These are phyloP conservation scores for Pelargonium myrrhifolium DNA, from an alignment of 441 rosid genomes.

Conservation along the genomic window DNA sequence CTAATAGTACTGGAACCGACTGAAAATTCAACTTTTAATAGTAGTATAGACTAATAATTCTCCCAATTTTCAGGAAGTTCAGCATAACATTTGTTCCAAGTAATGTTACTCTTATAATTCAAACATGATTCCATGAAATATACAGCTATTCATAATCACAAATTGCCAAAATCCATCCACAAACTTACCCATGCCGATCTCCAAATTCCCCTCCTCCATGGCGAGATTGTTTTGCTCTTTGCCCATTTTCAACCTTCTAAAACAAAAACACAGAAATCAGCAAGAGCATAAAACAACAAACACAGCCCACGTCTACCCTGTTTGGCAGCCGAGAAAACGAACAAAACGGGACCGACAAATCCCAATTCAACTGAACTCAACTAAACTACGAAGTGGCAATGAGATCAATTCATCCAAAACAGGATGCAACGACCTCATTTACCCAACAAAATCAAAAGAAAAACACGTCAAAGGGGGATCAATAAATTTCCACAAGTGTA, in stretches of 20 bases:
- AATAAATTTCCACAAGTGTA: background rate
- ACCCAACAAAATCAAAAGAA: background rate
- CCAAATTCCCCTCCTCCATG: background rate
- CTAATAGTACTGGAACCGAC: background rate
- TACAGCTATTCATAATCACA: background rate
- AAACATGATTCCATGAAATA: background rate
- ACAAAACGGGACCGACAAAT: background rate
- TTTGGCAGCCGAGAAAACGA: conserved; percentile 2
- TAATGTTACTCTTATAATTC: background rate
- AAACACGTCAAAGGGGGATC: background rate
- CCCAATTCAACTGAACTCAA: background rate
- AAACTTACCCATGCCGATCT: conserved; percentile 5
- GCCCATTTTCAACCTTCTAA: conserved; percentile 3
- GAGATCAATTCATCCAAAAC: background rate
- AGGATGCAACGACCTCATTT: background rate
- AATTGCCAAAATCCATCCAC: background rate
- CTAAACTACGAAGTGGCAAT: background rate
- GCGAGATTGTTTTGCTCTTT: background rate
- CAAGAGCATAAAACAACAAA: background rate
- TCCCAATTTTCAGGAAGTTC: background rate
- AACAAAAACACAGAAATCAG: background rate
- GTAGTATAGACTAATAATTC: background rate
- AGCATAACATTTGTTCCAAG: background rate
- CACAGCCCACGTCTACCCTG: background rate
- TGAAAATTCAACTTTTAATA: background rate